These are phyloP conservation scores for Verticillium nonalfalfae DNA, from an alignment of 2,329 filamentous ascomycete genomes.

Conservation along the genomic window DNA sequence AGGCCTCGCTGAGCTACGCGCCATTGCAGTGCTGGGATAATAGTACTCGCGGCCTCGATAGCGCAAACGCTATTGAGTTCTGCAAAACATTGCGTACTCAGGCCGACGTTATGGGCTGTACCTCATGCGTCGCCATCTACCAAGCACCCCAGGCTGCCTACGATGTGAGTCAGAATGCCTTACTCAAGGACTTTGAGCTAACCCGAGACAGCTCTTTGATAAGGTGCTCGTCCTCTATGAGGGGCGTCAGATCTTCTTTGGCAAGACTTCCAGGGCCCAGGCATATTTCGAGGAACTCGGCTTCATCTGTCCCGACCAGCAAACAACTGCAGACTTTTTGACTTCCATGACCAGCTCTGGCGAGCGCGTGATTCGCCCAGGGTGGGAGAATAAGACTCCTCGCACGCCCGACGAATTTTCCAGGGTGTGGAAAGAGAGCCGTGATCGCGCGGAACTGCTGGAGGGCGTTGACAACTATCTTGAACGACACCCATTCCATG, in stretches of 20 bases:
- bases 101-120: slow-evolving; percentile 44
- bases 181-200: too few relatives aligned
- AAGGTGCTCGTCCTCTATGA: slow-evolving; percentile 63
- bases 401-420: slow-evolving; percentile 47
- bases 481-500: too few relatives aligned
- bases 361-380: slow-evolving; percentile 48
- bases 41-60: slow-evolving; percentile 54
- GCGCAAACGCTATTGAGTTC: slow-evolving; percentile 55
- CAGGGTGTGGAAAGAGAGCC: slow-evolving; percentile 3
- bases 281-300: slow-evolving; percentile 56
- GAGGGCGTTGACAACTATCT: background rate
- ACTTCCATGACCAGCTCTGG: slow-evolving; percentile 61
- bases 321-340: slow-evolving; percentile 66
- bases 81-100: slow-evolving; percentile 39
- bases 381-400: slow-evolving; percentile 50
- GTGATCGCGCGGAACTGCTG: slow-evolving; percentile 1
- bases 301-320: slow-evolving; percentile 29
- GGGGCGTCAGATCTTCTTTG: slow-evolving; percentile 62
- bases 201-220: slow-evolving; percentile 43
- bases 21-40: slow-evolving; percentile 64
- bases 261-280: slow-evolving; percentile 45
- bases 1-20: slow-evolving; percentile 43
- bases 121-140: slow-evolving; percentile 45
- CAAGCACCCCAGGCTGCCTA: slow-evolving; percentile 36
- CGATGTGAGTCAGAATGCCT: slow-evolving; percentile 3